A percentile compares a stretch with the other conserved stretches of the same genome.
These are phyloP conservation scores for Iris pallida DNA, from an alignment of 116 monocot genomes.

Conservation along the genomic window DNA sequence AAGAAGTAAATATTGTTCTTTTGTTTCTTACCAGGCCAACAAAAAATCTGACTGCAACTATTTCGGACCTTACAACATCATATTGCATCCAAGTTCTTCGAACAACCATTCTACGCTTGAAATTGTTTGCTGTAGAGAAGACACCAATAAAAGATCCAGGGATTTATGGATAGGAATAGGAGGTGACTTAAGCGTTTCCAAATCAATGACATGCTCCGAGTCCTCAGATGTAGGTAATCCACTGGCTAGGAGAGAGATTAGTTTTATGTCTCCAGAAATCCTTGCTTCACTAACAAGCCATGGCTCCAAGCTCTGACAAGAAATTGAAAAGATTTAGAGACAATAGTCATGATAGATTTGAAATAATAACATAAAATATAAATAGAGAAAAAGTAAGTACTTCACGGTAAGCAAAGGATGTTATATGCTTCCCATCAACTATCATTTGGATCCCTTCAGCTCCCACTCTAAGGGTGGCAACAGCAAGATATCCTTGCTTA, in stretches of 20 bases:
- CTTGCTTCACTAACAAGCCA: conserved; percentile 89
- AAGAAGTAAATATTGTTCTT: neutral
- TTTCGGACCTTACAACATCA: conserved; percentile 62
- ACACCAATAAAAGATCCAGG: conserved; percentile 78
- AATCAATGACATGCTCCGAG: conserved; percentile 57
- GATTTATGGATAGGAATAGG: conserved; percentile 45
- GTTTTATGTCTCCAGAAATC: conserved; percentile 81
- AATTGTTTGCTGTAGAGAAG: conserved; percentile 92
- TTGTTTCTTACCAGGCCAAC: conserved; percentile 80
- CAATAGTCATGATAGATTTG: neutral
- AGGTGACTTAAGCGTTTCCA: conserved; percentile 64
- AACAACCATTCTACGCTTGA: conserved; percentile 89
- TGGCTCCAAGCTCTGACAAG: conserved; percentile 76
- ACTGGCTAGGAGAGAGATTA: conserved; percentile 76
- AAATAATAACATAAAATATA: neutral
- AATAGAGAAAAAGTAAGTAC: conserved; percentile 26
- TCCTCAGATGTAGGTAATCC: conserved; percentile 95
- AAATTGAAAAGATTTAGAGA: conserved; percentile 1
- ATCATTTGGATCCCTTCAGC: conserved; percentile 88
- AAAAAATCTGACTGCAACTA: conserved; percentile 78
- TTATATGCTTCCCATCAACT: conserved; percentile 87
- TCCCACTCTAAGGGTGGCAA: conserved; percentile 78
- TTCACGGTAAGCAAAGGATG: conserved; percentile 90
- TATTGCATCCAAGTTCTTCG: conserved; percentile 98
- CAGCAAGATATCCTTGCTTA: conserved; percentile 67